A percentile compares a stretch with the other conserved stretches of the same genome.
Evolutionary conservation across 2,329 filamentous ascomycete species (phyloP).

Genomic region (Coniochaeta sp.): DNA sequence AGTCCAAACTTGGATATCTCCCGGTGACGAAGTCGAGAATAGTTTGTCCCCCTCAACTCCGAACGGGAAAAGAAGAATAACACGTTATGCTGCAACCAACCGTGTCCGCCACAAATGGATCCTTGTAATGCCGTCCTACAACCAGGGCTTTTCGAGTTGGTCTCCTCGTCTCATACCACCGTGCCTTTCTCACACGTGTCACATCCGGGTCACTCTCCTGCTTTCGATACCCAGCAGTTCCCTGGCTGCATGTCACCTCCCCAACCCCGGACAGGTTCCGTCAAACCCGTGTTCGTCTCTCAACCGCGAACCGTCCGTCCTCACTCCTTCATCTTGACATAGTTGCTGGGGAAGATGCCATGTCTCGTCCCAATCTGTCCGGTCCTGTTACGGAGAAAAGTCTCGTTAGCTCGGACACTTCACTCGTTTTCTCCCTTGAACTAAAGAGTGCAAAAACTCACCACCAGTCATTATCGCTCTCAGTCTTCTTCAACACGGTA

Average conservation of each 20-base stretch:
- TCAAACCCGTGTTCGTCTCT: not conserved
- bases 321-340: conserved; percentile 58
- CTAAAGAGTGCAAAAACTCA: conserved; percentile 31
- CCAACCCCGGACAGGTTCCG: not conserved
- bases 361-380: conserved; percentile 77
- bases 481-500: conserved; percentile 88
- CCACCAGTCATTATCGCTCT: conserved; percentile 95
- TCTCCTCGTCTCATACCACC: too few species aligned
- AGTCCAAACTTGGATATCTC: not conserved
- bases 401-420: not conserved
- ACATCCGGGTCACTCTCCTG: too few species aligned
- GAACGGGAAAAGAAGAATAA: not conserved
- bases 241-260: not conserved
- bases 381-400: conserved; percentile 53
- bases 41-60: not conserved
- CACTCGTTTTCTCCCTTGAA: too few species aligned
- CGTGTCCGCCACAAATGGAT: not conserved
- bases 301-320: not conserved
- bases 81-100: not conserved
- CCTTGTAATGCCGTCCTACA: not conserved
- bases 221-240: too few species aligned
- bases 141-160: too few species aligned
- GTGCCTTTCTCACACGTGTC: too few species aligned
- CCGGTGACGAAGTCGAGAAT: not conserved
- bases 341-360: conserved; percentile 88